Base-by-base conservation (phyloP, 2,329 filamentous ascomycete species). In the Phialocephala sp. region DNA sequence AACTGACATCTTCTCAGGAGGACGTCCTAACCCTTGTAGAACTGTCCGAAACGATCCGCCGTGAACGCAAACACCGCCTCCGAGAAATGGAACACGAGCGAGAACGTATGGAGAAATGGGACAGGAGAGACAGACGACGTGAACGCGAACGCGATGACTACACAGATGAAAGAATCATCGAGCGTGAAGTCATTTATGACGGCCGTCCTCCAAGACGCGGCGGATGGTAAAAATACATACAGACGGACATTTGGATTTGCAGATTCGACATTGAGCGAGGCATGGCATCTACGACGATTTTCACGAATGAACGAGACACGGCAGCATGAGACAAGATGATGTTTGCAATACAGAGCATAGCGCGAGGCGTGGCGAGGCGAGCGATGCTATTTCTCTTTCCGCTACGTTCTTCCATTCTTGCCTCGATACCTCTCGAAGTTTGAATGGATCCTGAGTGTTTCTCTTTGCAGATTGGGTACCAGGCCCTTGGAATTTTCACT, bases 11-110 rank as follows among this genome's bases (percentile, higher is more conserved):
- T 41, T 3, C 32, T 32, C 73, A 97, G 93, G 92, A 96, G 76
- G 93, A 97, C 71, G 92, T 98, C 56, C 85, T 93, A 52, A 88
- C 90, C 69, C 86, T 98, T 4, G 92, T 97, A 32, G 87, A 95
- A 69, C 78, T 96, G 3, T 92, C 93, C 0, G 91, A 97, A 68
- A 86, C 91, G 22, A 95, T 97, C 74, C 91, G 92, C 41, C 86
- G 86, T 64, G 85, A 79, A 39, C 84, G 85, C 66, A 81, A 81
- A 73, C 78, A 84, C 20, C 82, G 85, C 60, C 79, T 82, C 41
- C 81, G 82, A 56, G 84, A 88, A 71, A 79, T 84, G 43, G 80
- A 85, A 74, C 88, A 83, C 75, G 89, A 92, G 78, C 62, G 74
- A 15, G 65, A 84, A 62, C 79, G 81, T 62, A 81, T 86, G 50